phyloP scores from a whole-genome alignment of 2,329 filamentous ascomycete genomes.

The Periconia sp. region DNA sequence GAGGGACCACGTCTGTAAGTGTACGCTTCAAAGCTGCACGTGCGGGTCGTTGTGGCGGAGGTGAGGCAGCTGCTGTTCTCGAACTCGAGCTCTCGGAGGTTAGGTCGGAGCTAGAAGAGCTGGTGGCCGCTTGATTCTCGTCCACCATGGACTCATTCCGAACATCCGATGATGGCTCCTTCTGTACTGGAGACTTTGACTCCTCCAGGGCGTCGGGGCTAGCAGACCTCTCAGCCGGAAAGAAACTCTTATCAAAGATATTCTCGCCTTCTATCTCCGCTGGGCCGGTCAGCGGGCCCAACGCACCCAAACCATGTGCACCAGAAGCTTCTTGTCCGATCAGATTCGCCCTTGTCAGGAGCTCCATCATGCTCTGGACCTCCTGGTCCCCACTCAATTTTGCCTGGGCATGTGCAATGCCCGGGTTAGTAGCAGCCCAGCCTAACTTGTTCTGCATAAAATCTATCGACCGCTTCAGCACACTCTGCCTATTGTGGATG shows the following conservation, averaged over 20 bases:
- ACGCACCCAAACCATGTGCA: constrained; percentile 53
- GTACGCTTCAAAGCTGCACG: constrained; percentile 81
- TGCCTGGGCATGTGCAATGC: constrained; percentile 82
- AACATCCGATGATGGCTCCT: constrained; percentile 15
- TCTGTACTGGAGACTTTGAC: constrained; percentile 23
- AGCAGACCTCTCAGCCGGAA: constrained; percentile 57
- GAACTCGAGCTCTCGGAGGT: constrained; percentile 30
- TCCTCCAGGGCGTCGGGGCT: constrained; percentile 50
- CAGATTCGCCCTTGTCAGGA: constrained; percentile 81
- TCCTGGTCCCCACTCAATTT: constrained; percentile 83
- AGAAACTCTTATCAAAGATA: constrained; percentile 83
- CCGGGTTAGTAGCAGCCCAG: constrained; percentile 77
- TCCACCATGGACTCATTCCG: constrained; percentile 12
- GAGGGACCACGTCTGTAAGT: constrained; percentile 79
- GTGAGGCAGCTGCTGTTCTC: constrained; percentile 14
- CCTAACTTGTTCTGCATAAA: constrained; percentile 94
- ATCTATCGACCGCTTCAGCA: constrained; percentile 90
- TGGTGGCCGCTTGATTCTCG: constrained; percentile 19
- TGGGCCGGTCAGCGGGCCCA: constrained; percentile 80
- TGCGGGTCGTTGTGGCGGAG: constrained; percentile 30
- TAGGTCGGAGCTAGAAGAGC: constrained; percentile 26
- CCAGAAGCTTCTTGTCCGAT: constrained; percentile 71
- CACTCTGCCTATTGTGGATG: constrained; percentile 88
- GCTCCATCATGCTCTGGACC: constrained; percentile 87
- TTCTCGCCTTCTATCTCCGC: constrained; percentile 76